Conservation (phyloP, 169 alveolate genomes). For the Plasmodium yoelii region DNA sequence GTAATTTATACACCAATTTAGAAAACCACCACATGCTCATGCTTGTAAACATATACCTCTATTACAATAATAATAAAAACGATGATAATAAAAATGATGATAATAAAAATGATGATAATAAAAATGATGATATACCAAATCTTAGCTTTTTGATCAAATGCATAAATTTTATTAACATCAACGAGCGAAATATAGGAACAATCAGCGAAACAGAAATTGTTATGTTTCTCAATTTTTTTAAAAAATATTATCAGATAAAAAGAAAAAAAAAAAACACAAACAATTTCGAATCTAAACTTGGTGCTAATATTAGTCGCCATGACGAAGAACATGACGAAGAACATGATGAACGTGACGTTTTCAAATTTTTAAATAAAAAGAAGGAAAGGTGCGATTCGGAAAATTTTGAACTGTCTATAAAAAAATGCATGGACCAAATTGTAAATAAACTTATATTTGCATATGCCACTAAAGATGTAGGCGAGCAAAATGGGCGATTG, state of each 20-base stretch:
- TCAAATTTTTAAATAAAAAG: background rate
- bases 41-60: conserved; percentile 29
- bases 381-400: background rate
- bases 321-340: too few relatives aligned
- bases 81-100: too few relatives aligned
- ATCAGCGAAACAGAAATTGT: conserved; percentile 30
- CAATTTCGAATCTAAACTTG: too few relatives aligned
- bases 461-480: too few relatives aligned
- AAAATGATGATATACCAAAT: background rate
- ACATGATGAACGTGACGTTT: background rate
- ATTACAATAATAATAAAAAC: too few relatives aligned
- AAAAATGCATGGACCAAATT: background rate
- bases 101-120: too few relatives aligned
- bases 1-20: background rate
- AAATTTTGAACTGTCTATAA: background rate
- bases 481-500: too few relatives aligned
- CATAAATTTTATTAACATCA: background rate
- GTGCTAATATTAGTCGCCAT: background rate
- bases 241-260: conserved; percentile 1
- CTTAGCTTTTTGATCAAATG: conserved; percentile 1
- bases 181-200: background rate
- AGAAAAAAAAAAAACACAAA: background rate
- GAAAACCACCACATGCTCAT: conserved; percentile 16
- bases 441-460: background rate
- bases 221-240: conserved; percentile 8